Evolutionary conservation across 2,329 filamentous ascomycete species (phyloP).

Genomic region (Tolypocladium cylindrosporum): DNA sequence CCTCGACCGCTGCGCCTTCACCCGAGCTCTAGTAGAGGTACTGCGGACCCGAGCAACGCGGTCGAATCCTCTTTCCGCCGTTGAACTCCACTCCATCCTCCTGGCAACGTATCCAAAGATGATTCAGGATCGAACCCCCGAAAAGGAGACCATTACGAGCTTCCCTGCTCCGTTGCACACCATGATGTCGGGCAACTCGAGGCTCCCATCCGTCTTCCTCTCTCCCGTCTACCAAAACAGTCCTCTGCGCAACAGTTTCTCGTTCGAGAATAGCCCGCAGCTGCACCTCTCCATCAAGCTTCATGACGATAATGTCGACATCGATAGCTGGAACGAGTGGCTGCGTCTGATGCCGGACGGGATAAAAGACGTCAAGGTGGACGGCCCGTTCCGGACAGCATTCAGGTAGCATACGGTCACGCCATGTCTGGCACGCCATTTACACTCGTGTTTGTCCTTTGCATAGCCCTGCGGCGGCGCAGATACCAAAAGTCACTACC

Average conservation of each 20-base stretch:
- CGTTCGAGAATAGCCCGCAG: conserved; percentile 34
- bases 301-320: conserved; percentile 38
- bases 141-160: conserved; percentile 35
- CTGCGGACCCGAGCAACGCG: conserved; percentile 37
- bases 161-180: conserved; percentile 46
- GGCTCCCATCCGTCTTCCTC: conserved; percentile 46
- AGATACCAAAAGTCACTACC: background rate
- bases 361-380: conserved; percentile 44
- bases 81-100: conserved; percentile 44
- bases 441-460: background rate
- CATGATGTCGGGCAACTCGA: conserved; percentile 42
- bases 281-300: conserved; percentile 41
- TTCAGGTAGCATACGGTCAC: conserved; percentile 9
- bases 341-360: conserved; percentile 47
- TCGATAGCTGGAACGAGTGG: conserved; percentile 49
- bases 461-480: background rate
- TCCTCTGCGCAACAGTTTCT: conserved; percentile 25
- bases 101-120: conserved; percentile 41
- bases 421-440: background rate
- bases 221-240: conserved; percentile 36
- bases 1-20: conserved; percentile 42
- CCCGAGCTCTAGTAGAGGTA: conserved; percentile 37
- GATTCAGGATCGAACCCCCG: conserved; percentile 37
- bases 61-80: conserved; percentile 35
- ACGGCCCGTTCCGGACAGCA: conserved; percentile 32